Percentiles rank a stretch among this genome's conserved stretches.
Conservation (phyloP, 2,329 filamentous ascomycete species). For the Hysterium pulicare region DNA sequence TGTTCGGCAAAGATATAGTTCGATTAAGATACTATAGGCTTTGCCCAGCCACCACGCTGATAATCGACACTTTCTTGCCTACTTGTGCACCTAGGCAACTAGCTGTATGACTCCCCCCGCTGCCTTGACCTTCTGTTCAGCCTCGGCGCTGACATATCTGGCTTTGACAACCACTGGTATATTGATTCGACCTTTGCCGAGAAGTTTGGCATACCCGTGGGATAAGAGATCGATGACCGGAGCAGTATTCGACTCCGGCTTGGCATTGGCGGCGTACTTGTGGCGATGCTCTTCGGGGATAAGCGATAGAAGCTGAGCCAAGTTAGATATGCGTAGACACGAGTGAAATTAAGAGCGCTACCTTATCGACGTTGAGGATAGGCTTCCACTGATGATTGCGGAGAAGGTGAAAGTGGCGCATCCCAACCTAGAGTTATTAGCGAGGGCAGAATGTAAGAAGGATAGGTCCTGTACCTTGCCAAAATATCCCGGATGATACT, state of each 20-base stretch:
- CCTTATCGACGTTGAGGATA: slow-evolving; percentile 98
- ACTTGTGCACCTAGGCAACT: slow-evolving; percentile 65
- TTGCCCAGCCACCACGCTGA: background rate
- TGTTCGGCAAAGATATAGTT: background rate
- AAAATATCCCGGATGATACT: slow-evolving; percentile 99
- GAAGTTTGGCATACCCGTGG: slow-evolving; percentile 96
- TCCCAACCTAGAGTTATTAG: too few species aligned
- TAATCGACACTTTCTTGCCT: background rate
- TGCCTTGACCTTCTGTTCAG: slow-evolving; percentile 98
- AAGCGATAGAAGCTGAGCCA: slow-evolving; percentile 81
- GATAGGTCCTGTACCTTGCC: too few species aligned
- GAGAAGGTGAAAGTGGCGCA: slow-evolving; percentile 82
- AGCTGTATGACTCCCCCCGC: slow-evolving; percentile 95
- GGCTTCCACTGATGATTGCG: slow-evolving; percentile 98
- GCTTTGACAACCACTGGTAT: slow-evolving; percentile 93
- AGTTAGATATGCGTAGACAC: background rate
- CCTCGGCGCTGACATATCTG: slow-evolving; percentile 91
- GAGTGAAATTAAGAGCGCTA: slow-evolving; percentile 37
- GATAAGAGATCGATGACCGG: slow-evolving; percentile 97
- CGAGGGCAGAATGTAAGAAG: too few species aligned
- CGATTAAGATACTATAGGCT: background rate
- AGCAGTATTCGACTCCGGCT: slow-evolving; percentile 76
- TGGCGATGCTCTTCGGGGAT: slow-evolving; percentile 91
- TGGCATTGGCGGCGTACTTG: slow-evolving; percentile 76
- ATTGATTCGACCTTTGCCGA: slow-evolving; percentile 94